These are phyloP conservation scores for Botrytis cinerea DNA, from an alignment of 2,329 filamentous ascomycete genomes.

Conservation along the genomic window DNA sequence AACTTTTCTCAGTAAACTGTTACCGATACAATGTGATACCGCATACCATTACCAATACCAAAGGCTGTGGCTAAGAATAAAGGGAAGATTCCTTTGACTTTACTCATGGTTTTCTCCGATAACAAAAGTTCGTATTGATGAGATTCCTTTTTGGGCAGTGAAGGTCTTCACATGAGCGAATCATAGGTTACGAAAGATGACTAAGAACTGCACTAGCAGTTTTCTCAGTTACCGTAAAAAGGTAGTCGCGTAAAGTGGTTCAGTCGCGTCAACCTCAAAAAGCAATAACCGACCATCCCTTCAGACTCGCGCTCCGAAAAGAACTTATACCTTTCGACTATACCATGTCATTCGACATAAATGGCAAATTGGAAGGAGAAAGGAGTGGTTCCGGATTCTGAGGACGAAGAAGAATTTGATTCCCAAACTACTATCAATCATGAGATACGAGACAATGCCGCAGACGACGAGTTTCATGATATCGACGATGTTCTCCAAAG, in stretches of 20 bases:
- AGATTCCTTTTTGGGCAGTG: neutral
- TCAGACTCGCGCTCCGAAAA: conserved; percentile 2
- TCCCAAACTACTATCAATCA: conserved; percentile 28
- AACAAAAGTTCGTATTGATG: conserved; percentile 4
- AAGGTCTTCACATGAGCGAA: neutral
- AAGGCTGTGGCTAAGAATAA: conserved; percentile 38
- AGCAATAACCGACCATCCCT: conserved; percentile 8
- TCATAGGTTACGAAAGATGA: neutral
- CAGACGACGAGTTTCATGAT: conserved; percentile 18
- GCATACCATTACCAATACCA: conserved; percentile 40
- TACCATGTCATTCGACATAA: conserved; percentile 29
- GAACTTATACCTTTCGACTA: conserved; percentile 26
- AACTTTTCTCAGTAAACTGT: neutral
- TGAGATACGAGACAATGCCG: conserved; percentile 14
- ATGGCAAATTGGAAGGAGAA: conserved; percentile 44
- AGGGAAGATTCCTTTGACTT: conserved; percentile 36
- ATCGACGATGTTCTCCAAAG: conserved; percentile 1
- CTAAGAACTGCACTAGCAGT: neutral
- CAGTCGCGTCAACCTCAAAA: conserved; percentile 25
- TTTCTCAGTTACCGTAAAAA: neutral
- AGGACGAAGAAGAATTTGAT: conserved; percentile 41
- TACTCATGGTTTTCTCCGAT: conserved; percentile 34
- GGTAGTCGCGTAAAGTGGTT: conserved; percentile 22
- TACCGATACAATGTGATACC: neutral
- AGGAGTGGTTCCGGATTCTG: conserved; percentile 43